A percentile compares a stretch with the other conserved stretches of the same genome.
Evolutionary conservation across 2,329 filamentous ascomycete genomes (phyloP).

Genomic region (Sclerotinia trifoliorum): DNA sequence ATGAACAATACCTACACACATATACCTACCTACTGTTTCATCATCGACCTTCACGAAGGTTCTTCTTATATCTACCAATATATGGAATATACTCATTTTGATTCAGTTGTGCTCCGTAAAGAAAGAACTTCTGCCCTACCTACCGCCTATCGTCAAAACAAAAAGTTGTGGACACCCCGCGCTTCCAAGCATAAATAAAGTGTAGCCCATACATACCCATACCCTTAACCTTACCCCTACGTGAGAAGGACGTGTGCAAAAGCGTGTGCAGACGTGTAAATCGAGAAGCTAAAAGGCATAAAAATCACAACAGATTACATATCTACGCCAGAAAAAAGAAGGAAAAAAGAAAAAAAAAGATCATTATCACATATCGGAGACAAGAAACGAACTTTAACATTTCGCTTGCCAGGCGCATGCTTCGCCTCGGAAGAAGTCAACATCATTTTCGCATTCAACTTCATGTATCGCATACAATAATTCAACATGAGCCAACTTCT

Average conservation of each 20-base stretch:
- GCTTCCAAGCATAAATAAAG: slow-evolving; percentile 20
- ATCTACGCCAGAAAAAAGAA: background rate
- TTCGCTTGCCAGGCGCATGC: slow-evolving; percentile 30
- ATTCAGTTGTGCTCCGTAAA: background rate
- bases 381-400: slow-evolving; percentile 12
- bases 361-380: slow-evolving; percentile 12
- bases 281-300: slow-evolving; percentile 17
- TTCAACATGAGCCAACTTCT: slow-evolving; percentile 69
- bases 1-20: too few relatives aligned
- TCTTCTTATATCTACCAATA: background rate
- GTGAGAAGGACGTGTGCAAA: slow-evolving; percentile 3
- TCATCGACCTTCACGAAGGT: background rate
- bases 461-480: slow-evolving; percentile 24
- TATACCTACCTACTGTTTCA: too few relatives aligned
- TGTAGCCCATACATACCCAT: background rate
- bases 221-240: slow-evolving; percentile 3
- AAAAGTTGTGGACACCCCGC: slow-evolving; percentile 21
- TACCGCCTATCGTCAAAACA: slow-evolving; percentile 1
- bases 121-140: slow-evolving; percentile 11
- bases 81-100: background rate
- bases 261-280: slow-evolving; percentile 18
- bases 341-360: background rate
- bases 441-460: slow-evolving; percentile 11
- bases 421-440: slow-evolving; percentile 24
- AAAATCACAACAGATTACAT: slow-evolving; percentile 17